Conservation (phyloP, 176 grass and related monocot species). For the Elymus sibiricus region DNA sequence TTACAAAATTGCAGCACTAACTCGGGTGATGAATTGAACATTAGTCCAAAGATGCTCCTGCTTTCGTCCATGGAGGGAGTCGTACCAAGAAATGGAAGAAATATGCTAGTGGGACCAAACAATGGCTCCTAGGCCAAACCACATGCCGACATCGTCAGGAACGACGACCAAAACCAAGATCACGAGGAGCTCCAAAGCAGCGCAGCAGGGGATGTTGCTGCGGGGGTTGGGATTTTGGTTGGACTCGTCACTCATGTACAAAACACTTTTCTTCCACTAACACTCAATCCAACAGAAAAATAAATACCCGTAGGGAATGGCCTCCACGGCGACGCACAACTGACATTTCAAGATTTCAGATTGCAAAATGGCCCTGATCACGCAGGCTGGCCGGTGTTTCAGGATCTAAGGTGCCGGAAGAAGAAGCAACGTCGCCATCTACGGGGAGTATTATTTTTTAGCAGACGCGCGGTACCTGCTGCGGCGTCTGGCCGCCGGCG, state of each 20-base stretch:
- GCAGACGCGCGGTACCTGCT: slow-evolving; percentile 40
- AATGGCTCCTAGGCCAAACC: background rate
- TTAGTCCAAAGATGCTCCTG: too few species aligned
- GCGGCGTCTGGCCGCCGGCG: slow-evolving; percentile 38
- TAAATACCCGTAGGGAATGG: background rate
- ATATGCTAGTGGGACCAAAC: background rate
- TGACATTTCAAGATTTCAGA: background rate
- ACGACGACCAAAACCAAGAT: background rate
- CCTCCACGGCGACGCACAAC: too few species aligned
- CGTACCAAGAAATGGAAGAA: too few species aligned
- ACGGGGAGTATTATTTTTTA: background rate
- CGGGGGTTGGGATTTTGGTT: background rate
- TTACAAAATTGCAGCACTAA: too few species aligned
- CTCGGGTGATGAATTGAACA: too few species aligned
- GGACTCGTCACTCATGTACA: background rate
- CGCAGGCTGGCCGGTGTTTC: background rate
- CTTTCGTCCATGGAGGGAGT: background rate
- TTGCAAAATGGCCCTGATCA: background rate
- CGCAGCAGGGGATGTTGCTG: background rate
- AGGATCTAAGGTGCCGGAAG: background rate
- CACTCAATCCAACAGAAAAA: background rate
- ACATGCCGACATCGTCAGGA: slow-evolving; percentile 20
- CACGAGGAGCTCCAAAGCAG: too few species aligned
- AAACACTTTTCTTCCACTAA: background rate
- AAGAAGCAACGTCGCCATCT: background rate